Conservation (phyloP, 305 asterid species). For the Galium porrigens region DNA sequence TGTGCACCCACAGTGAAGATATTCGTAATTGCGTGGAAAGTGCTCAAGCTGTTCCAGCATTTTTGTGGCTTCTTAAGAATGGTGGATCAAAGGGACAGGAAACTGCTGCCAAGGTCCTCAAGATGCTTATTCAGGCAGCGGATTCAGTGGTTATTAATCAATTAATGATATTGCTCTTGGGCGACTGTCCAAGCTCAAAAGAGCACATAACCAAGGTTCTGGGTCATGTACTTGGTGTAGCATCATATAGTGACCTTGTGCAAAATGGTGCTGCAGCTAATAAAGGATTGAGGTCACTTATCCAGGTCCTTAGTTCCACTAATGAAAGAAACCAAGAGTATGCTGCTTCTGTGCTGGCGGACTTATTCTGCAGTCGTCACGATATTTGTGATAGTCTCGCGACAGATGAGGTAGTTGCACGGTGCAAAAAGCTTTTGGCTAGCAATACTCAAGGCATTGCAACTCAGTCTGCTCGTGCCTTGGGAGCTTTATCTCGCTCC, state of each 20-base stretch:
- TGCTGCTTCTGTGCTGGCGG: slow-evolving; percentile 68
- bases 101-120: slow-evolving; percentile 48
- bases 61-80: slow-evolving; percentile 60
- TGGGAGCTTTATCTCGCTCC: slow-evolving; percentile 58
- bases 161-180: slow-evolving; percentile 49
- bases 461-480: slow-evolving; percentile 60
- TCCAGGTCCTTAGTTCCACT: slow-evolving; percentile 62
- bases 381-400: slow-evolving; percentile 64
- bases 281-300: slow-evolving; percentile 59
- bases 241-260: slow-evolving; percentile 55
- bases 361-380: slow-evolving; percentile 43
- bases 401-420: slow-evolving; percentile 53
- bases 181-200: slow-evolving; percentile 56
- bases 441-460: slow-evolving; percentile 50
- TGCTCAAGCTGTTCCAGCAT: slow-evolving; percentile 63
- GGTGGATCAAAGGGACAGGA: slow-evolving; percentile 65
- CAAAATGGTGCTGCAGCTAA: slow-evolving; percentile 44
- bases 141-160: slow-evolving; percentile 52
- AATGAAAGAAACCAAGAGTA: slow-evolving; percentile 53
- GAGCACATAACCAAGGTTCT: slow-evolving; percentile 45
- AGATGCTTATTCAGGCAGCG: slow-evolving; percentile 38
- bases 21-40: slow-evolving; percentile 67
- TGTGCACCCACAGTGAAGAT: slow-evolving; percentile 75
- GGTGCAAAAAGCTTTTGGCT: slow-evolving; percentile 49
- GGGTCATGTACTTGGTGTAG: slow-evolving; percentile 65